Conservation (phyloP, 306 rosid genomes). For the Herpetospermum pedunculosum region DNA sequence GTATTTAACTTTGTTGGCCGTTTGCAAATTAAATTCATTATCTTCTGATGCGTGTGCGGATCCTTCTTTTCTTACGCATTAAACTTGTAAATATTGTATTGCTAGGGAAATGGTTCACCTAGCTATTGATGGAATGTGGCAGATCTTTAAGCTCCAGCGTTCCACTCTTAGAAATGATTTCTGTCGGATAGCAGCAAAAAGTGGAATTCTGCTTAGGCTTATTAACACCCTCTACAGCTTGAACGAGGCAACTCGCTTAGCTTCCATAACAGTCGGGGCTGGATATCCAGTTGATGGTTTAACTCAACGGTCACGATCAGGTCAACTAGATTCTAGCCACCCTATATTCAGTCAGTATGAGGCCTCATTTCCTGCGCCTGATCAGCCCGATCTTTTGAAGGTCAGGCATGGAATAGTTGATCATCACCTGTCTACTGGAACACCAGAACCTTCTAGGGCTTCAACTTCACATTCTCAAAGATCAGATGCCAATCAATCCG, state of each 20-base stretch:
- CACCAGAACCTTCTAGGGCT: constrained; percentile 57
- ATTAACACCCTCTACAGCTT: constrained; percentile 94
- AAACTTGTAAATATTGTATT: constrained; percentile 17
- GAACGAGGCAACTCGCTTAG: constrained; percentile 91
- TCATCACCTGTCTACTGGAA: constrained; percentile 36
- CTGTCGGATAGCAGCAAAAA: constrained; percentile 90
- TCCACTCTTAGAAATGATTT: constrained; percentile 92
- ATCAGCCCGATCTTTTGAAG: constrained; percentile 53
- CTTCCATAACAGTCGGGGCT: constrained; percentile 73
- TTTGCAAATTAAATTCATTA: background rate
- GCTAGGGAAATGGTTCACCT: constrained; percentile 98
- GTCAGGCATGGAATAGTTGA: constrained; percentile 57
- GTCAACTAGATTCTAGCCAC: constrained; percentile 59
- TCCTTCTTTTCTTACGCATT: constrained; percentile 5
- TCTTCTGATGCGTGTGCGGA: background rate
- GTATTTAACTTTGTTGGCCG: background rate
- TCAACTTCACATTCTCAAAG: constrained; percentile 75
- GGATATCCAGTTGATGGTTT: constrained; percentile 64
- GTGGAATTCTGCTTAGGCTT: constrained; percentile 89
- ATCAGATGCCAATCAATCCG: constrained; percentile 51
- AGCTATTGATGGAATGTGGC: constrained; percentile 99
- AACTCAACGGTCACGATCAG: constrained; percentile 67
- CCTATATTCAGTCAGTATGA: constrained; percentile 57
- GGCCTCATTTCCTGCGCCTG: constrained; percentile 33
- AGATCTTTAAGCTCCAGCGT: constrained; percentile 95